Base-by-base conservation (phyloP, 2,329 filamentous ascomycete genomes). In the Tolypocladium paradoxum region DNA sequence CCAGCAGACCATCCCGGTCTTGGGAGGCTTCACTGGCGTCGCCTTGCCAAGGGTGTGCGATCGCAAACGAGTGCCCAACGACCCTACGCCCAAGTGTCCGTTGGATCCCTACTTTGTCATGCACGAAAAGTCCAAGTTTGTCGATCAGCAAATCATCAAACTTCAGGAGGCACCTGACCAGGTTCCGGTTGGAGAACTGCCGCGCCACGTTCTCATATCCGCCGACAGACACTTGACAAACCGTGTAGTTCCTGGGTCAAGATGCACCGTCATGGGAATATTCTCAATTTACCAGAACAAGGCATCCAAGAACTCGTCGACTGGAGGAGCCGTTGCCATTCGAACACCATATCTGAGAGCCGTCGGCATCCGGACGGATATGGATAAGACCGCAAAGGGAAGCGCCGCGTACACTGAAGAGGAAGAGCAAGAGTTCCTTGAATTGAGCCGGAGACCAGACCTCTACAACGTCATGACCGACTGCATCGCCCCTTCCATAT, bases 231-330 rank as follows among this genome's bases (percentile, higher is more conserved):
- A 97, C 65, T 76, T 99, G 48, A 93, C 92, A 12, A 99, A 99
- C 67, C 83, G 90, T 50, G 93, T 99, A 3, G 91, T 99, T 4
- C 93, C 93, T 6, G 93, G 93, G 33, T 95, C 92, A 50, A 81
- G 92, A 67, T 99, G 93, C 68, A 95, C 90, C 3, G 80, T 99
- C 20, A 97, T 93, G 82, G 93, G 93, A 22, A 90, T 99, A 35
- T 99, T 96, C 74, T 96, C 92, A 33, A 97, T 97, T 64, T 99
- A 96, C 70, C 90, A 96, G 68, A 87, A 86, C 61, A 97, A 97
- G 70, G 87, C 85, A 40, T 86, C 82, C 43, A 95, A 91, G 69
- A 87, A 85, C 61, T 83, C 82, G 5, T 81, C 78, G 20, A 82
- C 79, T 2, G 85, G 84, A 51, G 86, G 86, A 2, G 93, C 93